Evolutionary conservation across 768 basidiomycete species (phyloP).

Genomic region (Termitomyces sp.): DNA sequence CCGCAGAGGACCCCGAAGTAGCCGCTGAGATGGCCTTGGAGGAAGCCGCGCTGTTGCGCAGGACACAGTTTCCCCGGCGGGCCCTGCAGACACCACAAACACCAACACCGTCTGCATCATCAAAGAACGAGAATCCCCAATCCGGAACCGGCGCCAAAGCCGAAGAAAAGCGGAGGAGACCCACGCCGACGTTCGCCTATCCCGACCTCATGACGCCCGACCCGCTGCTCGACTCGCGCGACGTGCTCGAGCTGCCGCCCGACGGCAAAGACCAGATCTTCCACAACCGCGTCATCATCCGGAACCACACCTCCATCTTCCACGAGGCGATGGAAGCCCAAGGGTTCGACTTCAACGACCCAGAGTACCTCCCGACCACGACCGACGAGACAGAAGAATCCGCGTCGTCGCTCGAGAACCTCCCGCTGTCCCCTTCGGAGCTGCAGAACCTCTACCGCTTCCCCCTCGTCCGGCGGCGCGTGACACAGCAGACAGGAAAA

Average conservation of each 20-base stretch:
- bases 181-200: neutral
- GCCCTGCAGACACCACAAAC: neutral
- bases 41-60: neutral
- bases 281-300: slow-evolving; percentile 58
- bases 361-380: slow-evolving; percentile 19
- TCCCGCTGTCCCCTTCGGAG: slow-evolving; percentile 18
- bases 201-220: slow-evolving; percentile 65
- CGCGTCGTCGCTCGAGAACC: slow-evolving; percentile 19
- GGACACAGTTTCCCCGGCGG: too few relatives aligned
- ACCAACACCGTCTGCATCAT: neutral
- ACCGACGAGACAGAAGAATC: slow-evolving; percentile 28
- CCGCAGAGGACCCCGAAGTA: neutral
- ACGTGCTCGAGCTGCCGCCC: slow-evolving; percentile 50
- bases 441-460: slow-evolving; percentile 31
- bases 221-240: slow-evolving; percentile 56
- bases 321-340: slow-evolving; percentile 30
- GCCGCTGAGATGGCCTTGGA: slow-evolving; percentile 6
- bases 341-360: slow-evolving; percentile 25
- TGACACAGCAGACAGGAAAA: slow-evolving; percentile 90
- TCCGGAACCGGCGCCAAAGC: neutral
- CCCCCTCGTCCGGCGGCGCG: slow-evolving; percentile 46
- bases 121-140: neutral
- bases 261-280: slow-evolving; percentile 41
- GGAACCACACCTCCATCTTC: slow-evolving; percentile 72
- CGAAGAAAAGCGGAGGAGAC: neutral